A percentile compares a stretch with the other conserved stretches of the same genome.
Evolutionary conservation across 2,329 filamentous ascomycete genomes (phyloP).

Genomic region (Juglanconis sp.): DNA sequence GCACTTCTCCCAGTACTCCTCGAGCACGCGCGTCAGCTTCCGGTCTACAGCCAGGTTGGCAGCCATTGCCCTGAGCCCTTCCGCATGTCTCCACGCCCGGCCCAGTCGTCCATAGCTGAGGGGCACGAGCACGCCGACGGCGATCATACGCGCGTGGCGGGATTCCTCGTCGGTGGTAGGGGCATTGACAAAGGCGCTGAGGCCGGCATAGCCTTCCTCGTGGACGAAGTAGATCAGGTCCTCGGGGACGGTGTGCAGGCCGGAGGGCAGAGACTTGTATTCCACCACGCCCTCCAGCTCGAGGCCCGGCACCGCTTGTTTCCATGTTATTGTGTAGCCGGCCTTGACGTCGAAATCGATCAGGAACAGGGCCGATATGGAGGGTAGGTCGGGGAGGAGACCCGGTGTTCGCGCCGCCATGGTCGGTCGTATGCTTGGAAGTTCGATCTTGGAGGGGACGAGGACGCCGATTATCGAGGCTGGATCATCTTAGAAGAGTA

Average conservation of each 20-base stretch:
- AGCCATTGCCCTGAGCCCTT: conserved; percentile 70
- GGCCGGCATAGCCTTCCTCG: conserved; percentile 71
- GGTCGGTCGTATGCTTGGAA: conserved; percentile 3
- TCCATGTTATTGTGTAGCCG: conserved; percentile 89
- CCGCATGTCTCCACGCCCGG: conserved; percentile 83
- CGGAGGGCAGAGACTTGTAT: conserved; percentile 93
- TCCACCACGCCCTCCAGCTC: conserved; percentile 84
- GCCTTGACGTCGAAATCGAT: conserved; percentile 92
- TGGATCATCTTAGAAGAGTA: conserved; percentile 10
- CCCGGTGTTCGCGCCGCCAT: conserved; percentile 24
- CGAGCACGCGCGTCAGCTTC: conserved; percentile 60
- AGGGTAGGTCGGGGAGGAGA: conserved; percentile 47
- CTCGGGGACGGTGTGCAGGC: conserved; percentile 80
- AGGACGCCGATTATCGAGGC: not conserved
- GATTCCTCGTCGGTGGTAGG: conserved; percentile 72
- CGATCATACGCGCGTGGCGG: conserved; percentile 88
- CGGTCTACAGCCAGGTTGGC: conserved; percentile 64
- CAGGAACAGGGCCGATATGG: conserved; percentile 77
- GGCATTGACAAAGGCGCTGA: conserved; percentile 87
- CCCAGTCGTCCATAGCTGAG: conserved; percentile 82
- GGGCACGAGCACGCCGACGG: conserved; percentile 84
- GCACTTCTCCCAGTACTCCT: conserved; percentile 76
- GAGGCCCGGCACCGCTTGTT: conserved; percentile 66
- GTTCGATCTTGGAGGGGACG: not conserved
- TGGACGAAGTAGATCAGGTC: conserved; percentile 96